Percentiles rank a stretch among this genome's conserved stretches.
Conservation (phyloP, 2,329 filamentous ascomycete genomes). For the Rhytidhysteron rufulum region DNA sequence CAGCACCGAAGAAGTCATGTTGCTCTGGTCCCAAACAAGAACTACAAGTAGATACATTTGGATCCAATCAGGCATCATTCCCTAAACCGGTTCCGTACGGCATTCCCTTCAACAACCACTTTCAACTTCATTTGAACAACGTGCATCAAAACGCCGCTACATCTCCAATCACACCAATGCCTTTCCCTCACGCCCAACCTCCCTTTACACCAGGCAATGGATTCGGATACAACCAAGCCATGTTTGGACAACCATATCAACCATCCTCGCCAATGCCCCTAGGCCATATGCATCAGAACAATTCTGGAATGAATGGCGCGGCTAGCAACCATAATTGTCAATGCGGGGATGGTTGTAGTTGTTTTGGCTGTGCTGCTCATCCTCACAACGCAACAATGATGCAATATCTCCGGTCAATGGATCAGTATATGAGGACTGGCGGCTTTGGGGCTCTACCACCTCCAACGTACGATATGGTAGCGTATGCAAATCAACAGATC, state of each 20-base stretch:
- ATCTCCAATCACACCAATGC: too few relatives aligned
- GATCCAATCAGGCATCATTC: constrained; percentile 1
- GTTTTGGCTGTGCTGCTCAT: constrained; percentile 64
- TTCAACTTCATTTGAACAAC: too few relatives aligned
- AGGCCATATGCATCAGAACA: constrained; percentile 23
- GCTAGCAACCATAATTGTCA: constrained; percentile 49
- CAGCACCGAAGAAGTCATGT: constrained; percentile 24
- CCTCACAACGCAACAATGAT: constrained; percentile 64
- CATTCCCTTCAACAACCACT: background rate
- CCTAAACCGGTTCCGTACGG: constrained; percentile 16
- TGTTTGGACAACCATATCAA: constrained; percentile 32
- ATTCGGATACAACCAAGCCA: constrained; percentile 27
- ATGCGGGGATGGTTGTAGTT: constrained; percentile 64
- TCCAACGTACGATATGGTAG: constrained; percentile 31
- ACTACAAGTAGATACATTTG: constrained; percentile 1
- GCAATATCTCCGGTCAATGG: constrained; percentile 46
- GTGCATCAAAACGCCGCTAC: too few relatives aligned
- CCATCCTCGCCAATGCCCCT: constrained; percentile 31
- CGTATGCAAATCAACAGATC: constrained; percentile 30
- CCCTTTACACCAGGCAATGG: constrained; percentile 7
- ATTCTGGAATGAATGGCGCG: constrained; percentile 29
- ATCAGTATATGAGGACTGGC: constrained; percentile 31
- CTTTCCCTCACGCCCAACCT: background rate
- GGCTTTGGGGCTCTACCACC: constrained; percentile 26
- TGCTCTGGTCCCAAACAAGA: constrained; percentile 18